These are phyloP conservation scores for Microsporum canis DNA, from an alignment of 2,329 filamentous ascomycete species.

Conservation along the genomic window DNA sequence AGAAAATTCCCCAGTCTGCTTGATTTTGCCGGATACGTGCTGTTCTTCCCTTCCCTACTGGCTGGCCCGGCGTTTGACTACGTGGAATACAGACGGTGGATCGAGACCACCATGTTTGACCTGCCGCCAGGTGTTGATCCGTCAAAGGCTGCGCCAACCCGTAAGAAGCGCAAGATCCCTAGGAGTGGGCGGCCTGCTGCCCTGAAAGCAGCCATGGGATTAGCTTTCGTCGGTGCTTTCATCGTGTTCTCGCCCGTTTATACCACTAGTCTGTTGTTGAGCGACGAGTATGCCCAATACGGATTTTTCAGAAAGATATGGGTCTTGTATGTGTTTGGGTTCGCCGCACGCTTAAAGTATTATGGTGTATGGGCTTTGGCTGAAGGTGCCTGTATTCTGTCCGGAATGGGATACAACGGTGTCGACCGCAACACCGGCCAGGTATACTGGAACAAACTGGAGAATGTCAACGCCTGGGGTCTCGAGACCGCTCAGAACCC, in stretches of 20 bases:
- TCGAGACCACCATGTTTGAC: constrained; percentile 91
- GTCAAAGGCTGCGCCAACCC: constrained; percentile 69
- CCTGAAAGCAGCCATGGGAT: constrained; percentile 60
- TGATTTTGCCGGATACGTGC: constrained; percentile 78
- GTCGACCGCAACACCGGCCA: constrained; percentile 74
- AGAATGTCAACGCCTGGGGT: constrained; percentile 75
- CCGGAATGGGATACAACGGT: constrained; percentile 88
- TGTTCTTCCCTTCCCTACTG: constrained; percentile 89
- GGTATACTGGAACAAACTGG: constrained; percentile 77
- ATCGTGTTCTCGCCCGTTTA: constrained; percentile 61
- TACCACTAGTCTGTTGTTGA: constrained; percentile 50
- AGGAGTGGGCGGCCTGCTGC: constrained; percentile 77
- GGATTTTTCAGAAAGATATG: constrained; percentile 62
- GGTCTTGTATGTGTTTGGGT: constrained; percentile 69
- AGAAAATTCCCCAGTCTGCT: constrained; percentile 60
- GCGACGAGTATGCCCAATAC: constrained; percentile 55
- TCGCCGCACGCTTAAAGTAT: constrained; percentile 80
- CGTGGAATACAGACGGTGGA: constrained; percentile 81
- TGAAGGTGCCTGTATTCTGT: constrained; percentile 87
- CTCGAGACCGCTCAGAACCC: constrained; percentile 90
- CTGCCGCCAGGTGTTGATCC: constrained; percentile 71
- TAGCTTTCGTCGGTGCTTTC: constrained; percentile 70
- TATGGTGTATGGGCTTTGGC: constrained; percentile 92
- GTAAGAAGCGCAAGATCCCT: constrained; percentile 85
- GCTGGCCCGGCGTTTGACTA: constrained; percentile 91